phyloP scores from a whole-genome alignment of 1,284 basidiomycete species.

The Apiotrichum sp. region DNA sequence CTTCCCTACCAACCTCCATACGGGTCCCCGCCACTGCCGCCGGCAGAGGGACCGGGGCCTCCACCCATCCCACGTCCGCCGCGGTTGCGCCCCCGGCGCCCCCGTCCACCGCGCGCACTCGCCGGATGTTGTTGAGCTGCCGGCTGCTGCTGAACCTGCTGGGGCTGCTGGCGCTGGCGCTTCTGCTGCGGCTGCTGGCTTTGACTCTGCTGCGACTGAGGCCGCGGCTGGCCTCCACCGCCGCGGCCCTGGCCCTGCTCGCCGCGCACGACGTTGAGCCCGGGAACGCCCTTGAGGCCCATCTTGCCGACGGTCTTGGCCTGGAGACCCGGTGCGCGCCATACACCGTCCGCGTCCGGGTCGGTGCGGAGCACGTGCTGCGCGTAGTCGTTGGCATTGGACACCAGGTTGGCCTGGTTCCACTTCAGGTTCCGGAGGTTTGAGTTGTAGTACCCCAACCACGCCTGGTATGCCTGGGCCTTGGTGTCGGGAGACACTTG shows the following conservation, averaged over 20 bases:
- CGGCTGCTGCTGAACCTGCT: constrained; percentile 5
- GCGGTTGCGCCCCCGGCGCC: no score
- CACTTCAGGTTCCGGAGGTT: constrained; percentile 48
- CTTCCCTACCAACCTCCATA: no score
- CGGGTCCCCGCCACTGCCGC: no score
- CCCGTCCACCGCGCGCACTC: no score
- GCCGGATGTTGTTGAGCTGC: no score
- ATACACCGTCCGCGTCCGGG: constrained; percentile 26
- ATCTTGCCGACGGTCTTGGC: constrained; percentile 59
- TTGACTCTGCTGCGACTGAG: background rate
- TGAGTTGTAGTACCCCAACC: constrained; percentile 60
- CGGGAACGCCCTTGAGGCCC: constrained; percentile 53
- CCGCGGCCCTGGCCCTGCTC: constrained; percentile 1
- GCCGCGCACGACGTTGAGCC: constrained; percentile 31
- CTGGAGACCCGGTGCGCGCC: constrained; percentile 49
- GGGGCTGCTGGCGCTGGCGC: constrained; percentile 8
- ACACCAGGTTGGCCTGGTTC: constrained; percentile 50
- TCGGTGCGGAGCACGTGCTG: constrained; percentile 49
- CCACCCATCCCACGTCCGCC: no score
- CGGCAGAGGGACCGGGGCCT: no score
- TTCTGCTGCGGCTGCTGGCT: constrained; percentile 6
- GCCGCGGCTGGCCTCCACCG: constrained; percentile 5
- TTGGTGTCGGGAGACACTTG: constrained; percentile 47
- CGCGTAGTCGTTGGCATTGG: constrained; percentile 51
- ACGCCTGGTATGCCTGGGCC: constrained; percentile 53